A percentile compares a stretch with the other conserved stretches of the same genome.
Evolutionary conservation across 1,284 basidiomycete genomes (phyloP).

Genomic region (Meira nashicola): DNA sequence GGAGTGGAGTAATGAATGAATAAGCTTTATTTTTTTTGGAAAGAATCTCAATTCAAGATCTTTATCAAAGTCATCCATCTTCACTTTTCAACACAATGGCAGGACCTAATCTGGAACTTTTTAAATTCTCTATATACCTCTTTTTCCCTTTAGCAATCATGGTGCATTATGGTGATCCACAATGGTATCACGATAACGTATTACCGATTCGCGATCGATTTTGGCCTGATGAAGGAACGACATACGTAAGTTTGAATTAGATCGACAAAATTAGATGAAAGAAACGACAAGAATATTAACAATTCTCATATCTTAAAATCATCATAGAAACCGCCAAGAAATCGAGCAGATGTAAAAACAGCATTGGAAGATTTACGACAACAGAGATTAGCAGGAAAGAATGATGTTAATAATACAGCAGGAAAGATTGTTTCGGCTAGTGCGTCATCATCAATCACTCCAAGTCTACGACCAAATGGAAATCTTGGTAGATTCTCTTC

Average conservation of each 20-base stretch:
- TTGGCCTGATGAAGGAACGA: slow-evolving; percentile 37
- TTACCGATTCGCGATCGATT: slow-evolving; percentile 58
- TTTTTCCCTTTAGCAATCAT: slow-evolving; percentile 79
- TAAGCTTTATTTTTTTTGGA: too few relatives aligned
- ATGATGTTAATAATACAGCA: too few relatives aligned
- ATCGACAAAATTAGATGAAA: too few relatives aligned
- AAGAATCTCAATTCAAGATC: too few relatives aligned
- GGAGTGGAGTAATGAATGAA: not conserved
- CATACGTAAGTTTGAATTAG: slow-evolving; percentile 24
- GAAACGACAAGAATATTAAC: too few relatives aligned
- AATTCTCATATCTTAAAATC: too few relatives aligned
- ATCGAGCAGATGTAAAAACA: slow-evolving; percentile 22
- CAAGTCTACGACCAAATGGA: slow-evolving; percentile 1
- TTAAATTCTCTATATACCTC: slow-evolving; percentile 61
- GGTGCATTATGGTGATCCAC: slow-evolving; percentile 80
- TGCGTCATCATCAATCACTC: not conserved
- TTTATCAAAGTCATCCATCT: too few relatives aligned
- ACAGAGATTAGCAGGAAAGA: slow-evolving; percentile 27
- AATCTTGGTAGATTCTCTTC: not conserved
- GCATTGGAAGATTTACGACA: slow-evolving; percentile 32
- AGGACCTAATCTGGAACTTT: slow-evolving; percentile 62
- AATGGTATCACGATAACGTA: slow-evolving; percentile 77
- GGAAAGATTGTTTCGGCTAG: too few relatives aligned
- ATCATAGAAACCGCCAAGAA: slow-evolving; percentile 28
- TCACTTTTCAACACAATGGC: slow-evolving; percentile 58